Evolutionary conservation across 1,284 basidiomycete species (phyloP).

Genomic region (Bothia castanella): DNA sequence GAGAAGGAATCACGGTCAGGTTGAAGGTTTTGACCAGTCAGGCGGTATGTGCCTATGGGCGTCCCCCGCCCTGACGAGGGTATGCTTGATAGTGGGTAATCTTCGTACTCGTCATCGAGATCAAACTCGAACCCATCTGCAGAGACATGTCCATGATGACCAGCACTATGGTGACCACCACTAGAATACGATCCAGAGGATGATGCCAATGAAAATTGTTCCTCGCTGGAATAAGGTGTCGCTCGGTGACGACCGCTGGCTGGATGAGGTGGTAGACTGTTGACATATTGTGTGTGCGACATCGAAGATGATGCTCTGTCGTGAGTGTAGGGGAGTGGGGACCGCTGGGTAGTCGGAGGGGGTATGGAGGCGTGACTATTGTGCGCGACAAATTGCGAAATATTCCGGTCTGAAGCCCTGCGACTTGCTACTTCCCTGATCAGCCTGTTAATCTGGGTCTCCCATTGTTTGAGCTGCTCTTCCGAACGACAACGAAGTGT

Average conservation of each 20-base stretch:
- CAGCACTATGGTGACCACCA: slow-evolving; percentile 44
- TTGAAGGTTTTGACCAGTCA: slow-evolving; percentile 57
- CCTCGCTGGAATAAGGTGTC: slow-evolving; percentile 42
- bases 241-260: slow-evolving; percentile 39
- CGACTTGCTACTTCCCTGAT: slow-evolving; percentile 69
- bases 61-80: slow-evolving; percentile 65
- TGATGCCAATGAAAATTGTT: slow-evolving; percentile 33
- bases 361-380: slow-evolving; percentile 28
- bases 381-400: slow-evolving; percentile 40
- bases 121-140: slow-evolving; percentile 65
- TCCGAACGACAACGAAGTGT: slow-evolving; percentile 90
- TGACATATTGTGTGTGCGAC: slow-evolving; percentile 29
- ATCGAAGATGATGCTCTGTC: slow-evolving; percentile 44
- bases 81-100: slow-evolving; percentile 56
- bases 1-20: slow-evolving; percentile 49
- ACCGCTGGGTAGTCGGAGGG: slow-evolving; percentile 25
- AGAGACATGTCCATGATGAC: slow-evolving; percentile 57
- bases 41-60: slow-evolving; percentile 53
- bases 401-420: slow-evolving; percentile 57
- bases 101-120: slow-evolving; percentile 69
- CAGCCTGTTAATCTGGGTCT: slow-evolving; percentile 81
- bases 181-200: slow-evolving; percentile 37
- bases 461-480: slow-evolving; percentile 93
- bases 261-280: slow-evolving; percentile 36
- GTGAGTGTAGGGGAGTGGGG: slow-evolving; percentile 36